Evolutionary conservation across 352 stramenopile genomes (phyloP).

Genomic region (Globisporangium paddicum): DNA sequence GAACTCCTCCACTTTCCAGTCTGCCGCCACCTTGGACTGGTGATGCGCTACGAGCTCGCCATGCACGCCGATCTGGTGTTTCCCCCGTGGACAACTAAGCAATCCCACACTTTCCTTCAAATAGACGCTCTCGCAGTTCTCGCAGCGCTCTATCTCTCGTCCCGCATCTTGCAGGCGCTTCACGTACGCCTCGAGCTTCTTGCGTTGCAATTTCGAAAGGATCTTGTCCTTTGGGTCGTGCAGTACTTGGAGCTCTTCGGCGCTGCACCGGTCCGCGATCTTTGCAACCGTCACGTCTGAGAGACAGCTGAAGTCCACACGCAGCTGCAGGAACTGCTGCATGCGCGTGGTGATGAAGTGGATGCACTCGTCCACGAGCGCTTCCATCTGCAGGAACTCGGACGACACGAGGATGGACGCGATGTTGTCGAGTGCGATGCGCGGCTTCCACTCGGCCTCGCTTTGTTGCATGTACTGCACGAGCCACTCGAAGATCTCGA

Average conservation of each 20-base stretch:
- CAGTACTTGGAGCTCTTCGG: slow-evolving; percentile 55
- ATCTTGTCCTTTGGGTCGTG: slow-evolving; percentile 88
- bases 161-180: slow-evolving; percentile 22
- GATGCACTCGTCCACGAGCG: slow-evolving; percentile 82
- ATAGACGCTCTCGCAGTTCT: slow-evolving; percentile 43
- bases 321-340: slow-evolving; percentile 79
- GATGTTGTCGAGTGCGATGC: slow-evolving; percentile 66
- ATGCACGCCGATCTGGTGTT: slow-evolving; percentile 31
- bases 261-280: slow-evolving; percentile 56
- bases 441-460: slow-evolving; percentile 33
- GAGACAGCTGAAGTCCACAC: slow-evolving; percentile 85
- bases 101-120: slow-evolving; percentile 16
- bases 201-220: slow-evolving; percentile 75
- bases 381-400: slow-evolving; percentile 91
- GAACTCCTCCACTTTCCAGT: slow-evolving; percentile 47
- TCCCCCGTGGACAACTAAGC: slow-evolving; percentile 34
- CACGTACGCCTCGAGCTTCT: slow-evolving; percentile 71
- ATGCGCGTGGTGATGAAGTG: slow-evolving; percentile 66
- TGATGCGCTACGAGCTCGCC: slow-evolving; percentile 50
- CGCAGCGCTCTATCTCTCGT: slow-evolving; percentile 28
- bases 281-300: slow-evolving; percentile 67
- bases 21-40: slow-evolving; percentile 20
- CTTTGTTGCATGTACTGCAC: slow-evolving; percentile 83
- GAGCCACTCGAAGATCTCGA: slow-evolving; percentile 91
- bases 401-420: slow-evolving; percentile 89